A percentile compares a stretch with the other conserved stretches of the same genome.
These are phyloP conservation scores for Zymoseptoria ardabiliae DNA, from an alignment of 2,329 filamentous ascomycete species.

Conservation along the genomic window DNA sequence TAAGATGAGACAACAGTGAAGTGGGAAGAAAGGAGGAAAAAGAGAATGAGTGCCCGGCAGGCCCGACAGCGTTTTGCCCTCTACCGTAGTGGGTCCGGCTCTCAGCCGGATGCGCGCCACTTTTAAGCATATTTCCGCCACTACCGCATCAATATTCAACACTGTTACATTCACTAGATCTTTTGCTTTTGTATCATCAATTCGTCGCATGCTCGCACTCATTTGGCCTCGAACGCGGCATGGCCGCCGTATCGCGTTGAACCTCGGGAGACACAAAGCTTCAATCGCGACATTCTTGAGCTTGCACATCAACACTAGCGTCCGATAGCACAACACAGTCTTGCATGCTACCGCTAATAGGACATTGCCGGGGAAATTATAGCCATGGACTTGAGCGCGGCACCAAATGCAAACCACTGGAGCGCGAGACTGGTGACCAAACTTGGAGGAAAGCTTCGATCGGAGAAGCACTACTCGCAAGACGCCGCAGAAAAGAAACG, in stretches of 20 bases:
- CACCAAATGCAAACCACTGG: constrained; percentile 23
- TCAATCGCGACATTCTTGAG: background rate
- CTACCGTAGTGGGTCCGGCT: background rate
- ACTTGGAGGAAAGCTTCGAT: constrained; percentile 23
- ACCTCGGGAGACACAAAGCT: background rate
- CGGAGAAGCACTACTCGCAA: constrained; percentile 24
- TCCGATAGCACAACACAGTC: background rate
- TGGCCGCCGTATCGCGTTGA: background rate
- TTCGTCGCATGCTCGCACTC: too few relatives aligned
- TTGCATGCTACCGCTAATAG: background rate
- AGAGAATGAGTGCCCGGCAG: too few relatives aligned
- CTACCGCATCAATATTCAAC: background rate
- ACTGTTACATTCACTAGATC: background rate
- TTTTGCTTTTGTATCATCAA: background rate
- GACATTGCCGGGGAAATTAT: background rate
- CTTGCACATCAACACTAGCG: background rate
- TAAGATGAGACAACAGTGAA: background rate
- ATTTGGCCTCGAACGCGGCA: background rate
- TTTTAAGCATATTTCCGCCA: background rate
- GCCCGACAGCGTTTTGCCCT: too few relatives aligned
- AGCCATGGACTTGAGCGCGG: constrained; percentile 23
- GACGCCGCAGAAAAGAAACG: constrained; percentile 21
- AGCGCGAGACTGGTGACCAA: constrained; percentile 22
- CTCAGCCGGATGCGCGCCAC: background rate
- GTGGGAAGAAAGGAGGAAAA: background rate